A percentile compares a stretch with the other conserved stretches of the same genome.
Conservation (phyloP, 345 rosid species). For the Brassica rapa region DNA sequence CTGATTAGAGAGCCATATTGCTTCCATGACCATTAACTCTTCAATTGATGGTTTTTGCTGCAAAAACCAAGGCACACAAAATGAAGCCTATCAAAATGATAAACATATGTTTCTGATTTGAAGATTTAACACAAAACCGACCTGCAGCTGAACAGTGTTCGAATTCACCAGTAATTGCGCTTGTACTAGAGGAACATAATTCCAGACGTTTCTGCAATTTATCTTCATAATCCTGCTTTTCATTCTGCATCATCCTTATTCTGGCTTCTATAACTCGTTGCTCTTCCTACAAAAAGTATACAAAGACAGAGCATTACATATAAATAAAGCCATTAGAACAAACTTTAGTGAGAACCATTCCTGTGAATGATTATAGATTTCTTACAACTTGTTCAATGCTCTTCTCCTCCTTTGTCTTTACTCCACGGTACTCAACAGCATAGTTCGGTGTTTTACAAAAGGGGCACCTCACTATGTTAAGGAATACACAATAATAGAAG, state of each 20-base stretch:
- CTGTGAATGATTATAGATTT: background rate
- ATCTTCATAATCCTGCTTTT: slow-evolving; percentile 85
- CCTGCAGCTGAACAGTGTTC: slow-evolving; percentile 62
- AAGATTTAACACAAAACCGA: slow-evolving; percentile 36
- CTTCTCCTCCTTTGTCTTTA: slow-evolving; percentile 93
- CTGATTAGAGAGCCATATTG: slow-evolving; percentile 96
- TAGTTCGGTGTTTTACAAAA: slow-evolving; percentile 95
- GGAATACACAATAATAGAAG: slow-evolving; percentile 36
- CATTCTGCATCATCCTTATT: slow-evolving; percentile 83
- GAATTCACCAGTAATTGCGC: slow-evolving; percentile 52
- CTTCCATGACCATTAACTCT: slow-evolving; percentile 96
- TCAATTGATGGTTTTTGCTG: slow-evolving; percentile 76
- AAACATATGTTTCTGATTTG: background rate
- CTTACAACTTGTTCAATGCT: slow-evolving; percentile 97
- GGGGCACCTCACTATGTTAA: slow-evolving; percentile 83
- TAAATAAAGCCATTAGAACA: too few relatives aligned
- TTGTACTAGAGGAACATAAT: slow-evolving; percentile 60
- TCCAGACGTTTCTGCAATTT: slow-evolving; percentile 77
- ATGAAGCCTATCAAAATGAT: background rate
- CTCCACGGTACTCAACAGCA: slow-evolving; percentile 95
- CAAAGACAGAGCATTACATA: too few relatives aligned
- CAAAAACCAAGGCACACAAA: slow-evolving; percentile 7
- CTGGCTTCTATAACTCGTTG: slow-evolving; percentile 97
- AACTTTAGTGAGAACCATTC: too few relatives aligned
- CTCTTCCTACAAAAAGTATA: slow-evolving; percentile 68